Evolutionary conservation across 108 stramenopile species (phyloP), one percentile per base, ranked within the genome.

Genomic region (Ochromonas danica): DNA sequence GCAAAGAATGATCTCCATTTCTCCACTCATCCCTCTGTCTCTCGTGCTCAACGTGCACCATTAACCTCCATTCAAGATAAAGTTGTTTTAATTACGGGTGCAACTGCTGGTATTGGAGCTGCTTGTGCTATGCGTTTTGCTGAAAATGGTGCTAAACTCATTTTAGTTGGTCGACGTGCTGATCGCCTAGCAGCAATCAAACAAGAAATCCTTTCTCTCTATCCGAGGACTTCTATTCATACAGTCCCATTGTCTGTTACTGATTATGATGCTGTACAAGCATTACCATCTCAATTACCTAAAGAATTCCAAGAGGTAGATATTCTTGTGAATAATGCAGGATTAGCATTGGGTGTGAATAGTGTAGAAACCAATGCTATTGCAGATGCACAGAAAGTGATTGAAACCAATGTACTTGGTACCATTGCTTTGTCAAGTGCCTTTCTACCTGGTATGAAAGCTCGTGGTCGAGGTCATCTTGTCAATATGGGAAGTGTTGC

Each of bases 261-360:
- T 30, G 77, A 78, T 61, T 38, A 45, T 28, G 1, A 28, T 0
- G 45, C 42, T 25, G 60, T 78, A 28, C 43, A 30, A 35, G 0
- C 1, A 1, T 3, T 35, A 17, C 60, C 1, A 1, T 0, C 60
- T 31, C 1, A 33, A 1, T 67, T 79, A 22, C 79, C 79, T 28
- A 42, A 30, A 35, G 39, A 63, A 2, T 79, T 79, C 42, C 39
- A 27, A 10, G 40, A 79, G 1, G 79, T 79, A 2, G 79, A 79
- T 42, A 70, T 79, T 57, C 40, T 79, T 1, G 67, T 79, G 25
- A 79, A 79, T 61, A 79, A 79, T 67, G 79, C 79, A 22, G 79
- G 79, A 31, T 67, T 79, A 0, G 79, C 79, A 2, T 65, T 51
- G 0, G 79, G 79, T 2, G 61, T 61, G 57, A 35, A 0, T 30